Base-by-base conservation (phyloP, 2,329 filamentous ascomycete genomes). In the Ceratocystis diversiconidia region DNA sequence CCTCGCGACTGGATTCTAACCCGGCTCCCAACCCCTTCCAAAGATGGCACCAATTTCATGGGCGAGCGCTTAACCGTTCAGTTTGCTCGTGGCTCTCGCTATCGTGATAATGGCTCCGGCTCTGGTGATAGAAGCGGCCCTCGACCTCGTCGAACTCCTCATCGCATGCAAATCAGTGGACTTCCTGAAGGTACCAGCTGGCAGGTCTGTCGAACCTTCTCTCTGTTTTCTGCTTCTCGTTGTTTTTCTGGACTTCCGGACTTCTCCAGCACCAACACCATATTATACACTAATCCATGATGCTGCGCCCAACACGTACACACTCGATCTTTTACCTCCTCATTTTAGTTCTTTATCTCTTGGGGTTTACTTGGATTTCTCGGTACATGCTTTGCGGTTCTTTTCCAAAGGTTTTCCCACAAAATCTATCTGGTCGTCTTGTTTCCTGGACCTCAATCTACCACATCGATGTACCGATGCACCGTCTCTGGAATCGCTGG, bases 171-270 rank as follows among this genome's bases (percentile, higher is more conserved):
- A 77, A 95, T 99, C 74, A 89, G 89, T 81, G 92, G 92, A 80
- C 90, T 99, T 78, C 92, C 92, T 76, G 86, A 85, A 79, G 92
- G 97, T 82, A 99, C 94, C 82, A 96, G 92, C 85, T 99, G 94
- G 94, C 94, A 99, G 94, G 94, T 99, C 88, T 94, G 94, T 89
- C 80, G 76, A 75, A 76, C 77, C 78, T 80, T 80, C 80, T 61
- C 63, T 32, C 30, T 10, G 43, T 50, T 62, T 32, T 52, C 55
- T 60, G 43, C 64, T 28, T 62, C 28, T 61, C 32, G 22, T 52
- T 32, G 41, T 32, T 57, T 65, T 28, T 52, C 25, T 64, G 62
- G 50, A 62, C 36, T 62, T 28, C 7, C n/a, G 32, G 19, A 32
- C n/a, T 19, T 52, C 30, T 64, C 57, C 48, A 43, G 32, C 50